Evolutionary conservation across 2,329 filamentous ascomycete genomes (phyloP), one percentile per base, ranked within the genome.

Genomic region (Cercospora zeina): DNA sequence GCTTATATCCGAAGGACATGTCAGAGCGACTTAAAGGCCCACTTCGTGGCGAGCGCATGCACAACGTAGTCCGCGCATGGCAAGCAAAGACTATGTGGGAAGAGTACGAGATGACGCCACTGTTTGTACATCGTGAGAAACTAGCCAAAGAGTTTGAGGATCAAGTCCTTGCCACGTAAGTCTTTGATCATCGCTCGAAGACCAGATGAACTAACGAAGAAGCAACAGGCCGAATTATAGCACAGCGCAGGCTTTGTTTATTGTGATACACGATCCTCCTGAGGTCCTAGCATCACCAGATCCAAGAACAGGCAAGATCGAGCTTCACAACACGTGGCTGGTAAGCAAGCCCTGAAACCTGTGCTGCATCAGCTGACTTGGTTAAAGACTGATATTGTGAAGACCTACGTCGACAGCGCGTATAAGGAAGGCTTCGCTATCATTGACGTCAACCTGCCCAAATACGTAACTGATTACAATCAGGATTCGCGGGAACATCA

Each of bases 371-470:
- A 68, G 74, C 79, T 81, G 77, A 82, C 78, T 54, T 70, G 68
- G 67, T 63, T 66, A 47, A 77, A 96, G 92, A 86, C 90, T 78
- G 93, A 97, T 81, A 84, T 86, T 54, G 84, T 92, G 51, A 86
- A 87, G 71, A 84, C 87, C 30, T 97, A 96, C 74, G 86, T 97
- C 66, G 87, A 89, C 62, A 96, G 92, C 91, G 91, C 91, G 0
- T 77, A 87, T 19, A 78, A 82, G n/a, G 84, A 91, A 62, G 86
- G 84, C 14, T 96, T 93, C 71, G 91, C 87, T 1, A 86, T 97
- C 21, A 89, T 99, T 70, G 95, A 99, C 74, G 85, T 96, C 62
- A 97, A 97, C 67, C 83, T 99, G 2, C 93, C 93, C 0, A 88
- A 88, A 66, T 86, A 92, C 70, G 81, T 93, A 54, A 87, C 88